phyloP scores from a whole-genome alignment of 2,329 filamentous ascomycete genomes.

The Lasiodiplodia citricola region DNA sequence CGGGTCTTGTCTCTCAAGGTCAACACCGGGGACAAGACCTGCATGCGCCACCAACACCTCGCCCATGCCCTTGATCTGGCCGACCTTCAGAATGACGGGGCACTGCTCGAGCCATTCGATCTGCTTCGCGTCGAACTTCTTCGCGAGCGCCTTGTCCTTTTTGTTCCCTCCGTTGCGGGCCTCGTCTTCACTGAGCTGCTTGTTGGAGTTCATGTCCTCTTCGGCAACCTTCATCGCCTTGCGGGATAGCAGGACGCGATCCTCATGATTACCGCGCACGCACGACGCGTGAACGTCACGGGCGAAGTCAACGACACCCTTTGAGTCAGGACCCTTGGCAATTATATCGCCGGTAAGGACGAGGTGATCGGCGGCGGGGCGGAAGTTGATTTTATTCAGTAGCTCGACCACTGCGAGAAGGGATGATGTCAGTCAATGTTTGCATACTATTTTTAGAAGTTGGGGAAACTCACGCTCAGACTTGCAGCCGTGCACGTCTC shows the following conservation, averaged over 20 bases:
- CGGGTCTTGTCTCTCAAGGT: slow-evolving; percentile 74
- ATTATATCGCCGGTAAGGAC: slow-evolving; percentile 55
- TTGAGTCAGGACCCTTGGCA: slow-evolving; percentile 83
- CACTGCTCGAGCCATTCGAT: slow-evolving; percentile 71
- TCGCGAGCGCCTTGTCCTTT: slow-evolving; percentile 42
- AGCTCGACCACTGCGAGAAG: slow-evolving; percentile 56
- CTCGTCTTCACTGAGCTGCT: slow-evolving; percentile 39
- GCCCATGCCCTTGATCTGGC: slow-evolving; percentile 64
- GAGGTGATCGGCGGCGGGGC: slow-evolving; percentile 58
- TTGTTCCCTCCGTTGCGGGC: slow-evolving; percentile 51
- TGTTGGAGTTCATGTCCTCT: slow-evolving; percentile 40
- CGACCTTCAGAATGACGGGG: slow-evolving; percentile 78
- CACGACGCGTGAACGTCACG: slow-evolving; percentile 76
- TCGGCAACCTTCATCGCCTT: slow-evolving; percentile 36
- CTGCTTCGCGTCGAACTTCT: slow-evolving; percentile 64
- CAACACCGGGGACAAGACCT: slow-evolving; percentile 78
- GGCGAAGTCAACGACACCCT: slow-evolving; percentile 76
- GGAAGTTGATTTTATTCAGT: slow-evolving; percentile 69
- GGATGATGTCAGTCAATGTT: background rate
- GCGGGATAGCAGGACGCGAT: slow-evolving; percentile 75
- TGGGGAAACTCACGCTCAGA: slow-evolving; percentile 58
- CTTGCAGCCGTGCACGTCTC: slow-evolving; percentile 91
- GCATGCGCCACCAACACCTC: slow-evolving; percentile 81
- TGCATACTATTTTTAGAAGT: background rate
- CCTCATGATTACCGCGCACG: slow-evolving; percentile 93